Conservation (phyloP, 441 rosid genomes). For the Gossypium davidsonii region DNA sequence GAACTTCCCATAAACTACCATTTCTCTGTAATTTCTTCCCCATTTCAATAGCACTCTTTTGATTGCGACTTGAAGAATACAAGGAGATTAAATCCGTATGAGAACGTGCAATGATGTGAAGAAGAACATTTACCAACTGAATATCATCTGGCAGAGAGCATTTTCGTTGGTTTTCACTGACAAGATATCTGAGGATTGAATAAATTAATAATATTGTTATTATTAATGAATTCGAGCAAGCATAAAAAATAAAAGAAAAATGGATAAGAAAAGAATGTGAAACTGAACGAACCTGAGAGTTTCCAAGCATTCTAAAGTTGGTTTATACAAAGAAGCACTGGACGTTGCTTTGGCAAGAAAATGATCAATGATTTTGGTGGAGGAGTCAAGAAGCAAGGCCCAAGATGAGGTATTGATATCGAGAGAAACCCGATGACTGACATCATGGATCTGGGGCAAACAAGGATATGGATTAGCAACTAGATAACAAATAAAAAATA, state of each 20-base stretch:
- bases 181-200: constrained; percentile 40
- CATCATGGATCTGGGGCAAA: constrained; percentile 42
- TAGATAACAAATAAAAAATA: background rate
- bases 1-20: constrained; percentile 56
- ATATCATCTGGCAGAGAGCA: constrained; percentile 38
- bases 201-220: background rate
- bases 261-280: background rate
- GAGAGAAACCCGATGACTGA: constrained; percentile 43
- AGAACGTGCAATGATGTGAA: constrained; percentile 34
- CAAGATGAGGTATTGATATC: constrained; percentile 49
- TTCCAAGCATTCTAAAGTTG: constrained; percentile 47
- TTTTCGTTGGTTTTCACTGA: constrained; percentile 31
- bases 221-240: background rate
- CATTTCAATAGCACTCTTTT: constrained; percentile 28
- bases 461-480: background rate
- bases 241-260: background rate
- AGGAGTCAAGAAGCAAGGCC: constrained; percentile 44
- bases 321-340: constrained; percentile 22
- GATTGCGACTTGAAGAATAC: constrained; percentile 6
- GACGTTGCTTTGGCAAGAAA: constrained; percentile 36
- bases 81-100: constrained; percentile 1
- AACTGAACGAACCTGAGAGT: constrained; percentile 42
- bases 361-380: constrained; percentile 36
- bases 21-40: constrained; percentile 36
- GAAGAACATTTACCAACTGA: constrained; percentile 60